Base-by-base conservation (phyloP, 176 grass and related monocot species). In the Puccinellia tenuiflora region DNA sequence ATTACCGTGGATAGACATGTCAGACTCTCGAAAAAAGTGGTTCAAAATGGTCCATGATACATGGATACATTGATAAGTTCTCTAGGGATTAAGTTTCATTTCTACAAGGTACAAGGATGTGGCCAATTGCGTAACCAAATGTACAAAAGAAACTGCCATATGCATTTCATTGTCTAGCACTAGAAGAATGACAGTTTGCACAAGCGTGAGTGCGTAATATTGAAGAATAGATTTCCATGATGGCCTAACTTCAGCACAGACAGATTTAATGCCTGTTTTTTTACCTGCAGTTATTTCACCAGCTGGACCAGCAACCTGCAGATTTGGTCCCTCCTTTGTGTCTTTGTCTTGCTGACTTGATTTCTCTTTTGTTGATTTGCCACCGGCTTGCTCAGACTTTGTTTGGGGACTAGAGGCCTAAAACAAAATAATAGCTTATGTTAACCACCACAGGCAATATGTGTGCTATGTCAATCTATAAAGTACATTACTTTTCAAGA, bases 251-350 rank as follows among this genome's bases (percentile, higher is more conserved):
- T 90, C 60, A 52, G 65, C 35, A 2, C 12, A 79, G 21, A 78
- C 28, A 56, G 2, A 65, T 75, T 70, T 84, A 20, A 50, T 12
- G 40, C 9, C 16, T 79, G 20, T 13, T 62, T 30, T n/a, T 69
- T 75, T 83, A 96, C 93, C 93, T 88, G 93, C 93, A 85, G 91
- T 96, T 81, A 96, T 96, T 90, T 96, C 93, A 70, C 93, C 93
- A 63, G 78, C 88, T 83, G 86, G 22, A 25, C 93, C 93, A 86
- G 93, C 93, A 87, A 96, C 88, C 85, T 96, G 93, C 83, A 96
- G 79, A 62, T 83, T 93, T 56, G 93, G 43, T 34, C 84, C 91
- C 73, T 96, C 93, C 86, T 96, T 96, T 33, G 84, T 68, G 33
- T 92, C 93, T 82, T 94, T 94, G 57, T 94, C 90, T 90, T 86